phyloP scores from a whole-genome alignment of 106 monocot species.

The Vanilla planifolia region DNA sequence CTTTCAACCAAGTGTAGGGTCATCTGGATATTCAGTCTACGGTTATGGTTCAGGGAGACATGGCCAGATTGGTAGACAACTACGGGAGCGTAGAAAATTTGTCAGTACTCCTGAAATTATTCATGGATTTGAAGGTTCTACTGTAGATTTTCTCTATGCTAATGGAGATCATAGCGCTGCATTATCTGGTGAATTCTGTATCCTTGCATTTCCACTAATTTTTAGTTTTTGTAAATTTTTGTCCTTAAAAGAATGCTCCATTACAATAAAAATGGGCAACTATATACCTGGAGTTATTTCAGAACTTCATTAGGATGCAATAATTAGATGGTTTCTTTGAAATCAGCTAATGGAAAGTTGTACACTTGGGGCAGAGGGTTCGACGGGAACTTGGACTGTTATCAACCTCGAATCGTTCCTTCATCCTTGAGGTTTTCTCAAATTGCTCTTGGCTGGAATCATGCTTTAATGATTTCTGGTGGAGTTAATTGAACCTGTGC shows the following conservation, averaged over 20 bases:
- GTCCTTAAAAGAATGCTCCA: too few relatives aligned
- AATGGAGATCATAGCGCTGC: slow-evolving; percentile 80
- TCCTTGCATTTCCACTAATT: background rate
- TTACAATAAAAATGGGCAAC: too few relatives aligned
- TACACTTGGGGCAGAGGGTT: slow-evolving; percentile 74
- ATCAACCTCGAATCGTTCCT: slow-evolving; percentile 23
- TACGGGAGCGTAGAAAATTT: slow-evolving; percentile 16
- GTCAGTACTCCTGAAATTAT: slow-evolving; percentile 29
- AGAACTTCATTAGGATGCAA: background rate
- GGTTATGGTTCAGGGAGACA: slow-evolving; percentile 59
- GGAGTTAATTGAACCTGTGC: slow-evolving; percentile 1
- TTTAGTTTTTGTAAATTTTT: slow-evolving; percentile 2
- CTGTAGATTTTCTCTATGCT: slow-evolving; percentile 35
- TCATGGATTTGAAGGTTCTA: slow-evolving; percentile 38
- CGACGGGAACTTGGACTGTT: slow-evolving; percentile 16
- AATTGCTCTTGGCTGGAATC: slow-evolving; percentile 77
- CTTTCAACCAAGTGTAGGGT: slow-evolving; percentile 22
- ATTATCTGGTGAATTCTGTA: slow-evolving; percentile 32
- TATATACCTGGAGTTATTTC: background rate
- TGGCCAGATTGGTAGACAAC: slow-evolving; percentile 40
- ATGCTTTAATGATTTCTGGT: slow-evolving; percentile 64
- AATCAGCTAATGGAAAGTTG: slow-evolving; percentile 45
- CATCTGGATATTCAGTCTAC: slow-evolving; percentile 30
- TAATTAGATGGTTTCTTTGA: slow-evolving; percentile 8
- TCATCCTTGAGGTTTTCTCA: slow-evolving; percentile 43